Base-by-base conservation (phyloP, 805 yeast genomes). In the Starmerella roubikii region DNA sequence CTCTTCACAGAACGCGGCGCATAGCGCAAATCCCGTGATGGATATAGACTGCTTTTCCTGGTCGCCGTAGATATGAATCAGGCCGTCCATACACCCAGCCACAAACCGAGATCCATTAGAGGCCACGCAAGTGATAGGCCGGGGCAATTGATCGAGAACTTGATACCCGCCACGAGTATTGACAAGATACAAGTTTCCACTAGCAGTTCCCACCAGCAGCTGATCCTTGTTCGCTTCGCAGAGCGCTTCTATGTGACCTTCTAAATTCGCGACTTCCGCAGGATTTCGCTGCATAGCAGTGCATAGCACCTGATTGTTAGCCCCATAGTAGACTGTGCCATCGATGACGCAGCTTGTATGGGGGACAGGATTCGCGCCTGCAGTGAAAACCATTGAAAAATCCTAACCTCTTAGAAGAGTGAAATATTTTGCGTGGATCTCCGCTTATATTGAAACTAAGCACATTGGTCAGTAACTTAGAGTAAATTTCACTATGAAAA, bases 51-150 rank as follows among this genome's bases (percentile, higher is more conserved):
- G 37, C 9, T 16, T 29, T 10, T 33, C 29, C 15, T 18, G 12
- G 2, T 21, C 37, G 15, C 46, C 26, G 93, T 93, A 83, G 3
- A 82, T 53, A 41, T 64, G 67, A 1, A 83, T 62, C 4, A 59
- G 54, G 7, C 71, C 69, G 52, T 84, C 94, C 45, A 80, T 86
- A 2, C 78, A 71, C 0, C 77, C 73, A 3, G 84, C 70, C 0
- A 81, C 62, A 40, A 83, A 16, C 16, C 10, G 12, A 3, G 25
- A 6, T 3, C 13, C 12, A 13, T 31, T 17, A 3, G 30, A 19
- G 11, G 32, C 30, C 5, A 39, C 18, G 15, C 40, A 37, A 12
- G 41, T 34, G 17, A 38, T 20, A 1, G 46, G 21, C 12, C 36
- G 32, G 25, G 24, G 19, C 17, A 40, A n/a, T 30, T 19, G 10